Evolutionary conservation across 2,329 filamentous ascomycete genomes (phyloP), one percentile per base, ranked within the genome.

Genomic region (Ascocoryne sarcoides): DNA sequence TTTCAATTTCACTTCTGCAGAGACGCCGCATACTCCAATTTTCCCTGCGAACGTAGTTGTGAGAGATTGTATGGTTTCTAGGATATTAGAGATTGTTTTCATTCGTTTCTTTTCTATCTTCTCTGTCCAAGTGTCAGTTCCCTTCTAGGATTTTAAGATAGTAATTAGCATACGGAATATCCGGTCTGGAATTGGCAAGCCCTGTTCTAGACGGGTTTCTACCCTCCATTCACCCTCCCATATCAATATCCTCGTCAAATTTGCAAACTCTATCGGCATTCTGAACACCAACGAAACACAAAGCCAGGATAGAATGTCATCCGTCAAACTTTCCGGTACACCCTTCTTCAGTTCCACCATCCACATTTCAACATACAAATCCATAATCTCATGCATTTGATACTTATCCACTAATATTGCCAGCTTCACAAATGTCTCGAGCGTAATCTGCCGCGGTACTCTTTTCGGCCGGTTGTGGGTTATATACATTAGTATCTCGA

Each of bases 381-480:
- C 23, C 23, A 26, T 26, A 7, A 26, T 32, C 16, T 46, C 44
- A 10, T 32, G 28, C 21, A 46, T 32, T 12, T 46, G 37, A 29
- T 46, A 46, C n/a, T 42, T 41, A n/a, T 46, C 37, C 1, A 44
- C 39, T 16, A 42, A 17, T n/a, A 32, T 33, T 9, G 44, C 26
- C 5, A 44, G n/a, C 10, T 36, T 19, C 2, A 36, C 23, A 28
- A 40, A 37, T 15, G 15, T 19, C 3, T 39, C 30, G 10, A 46
- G 15, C 10, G 12, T 12, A 10, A 46, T 21, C 7, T 35, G 18
- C 4, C 36, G 31, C 3, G 44, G 40, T 9, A 46, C 35, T 4
- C 20, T 29, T 10, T 36, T 29, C 2, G 33, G 26, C 2, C 10
- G 33, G 10, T 39, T 30, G 20, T 47, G 42, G 10, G 42, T 40